Base-by-base conservation (phyloP, 306 rosid genomes). In the Vigna hirtella region DNA sequence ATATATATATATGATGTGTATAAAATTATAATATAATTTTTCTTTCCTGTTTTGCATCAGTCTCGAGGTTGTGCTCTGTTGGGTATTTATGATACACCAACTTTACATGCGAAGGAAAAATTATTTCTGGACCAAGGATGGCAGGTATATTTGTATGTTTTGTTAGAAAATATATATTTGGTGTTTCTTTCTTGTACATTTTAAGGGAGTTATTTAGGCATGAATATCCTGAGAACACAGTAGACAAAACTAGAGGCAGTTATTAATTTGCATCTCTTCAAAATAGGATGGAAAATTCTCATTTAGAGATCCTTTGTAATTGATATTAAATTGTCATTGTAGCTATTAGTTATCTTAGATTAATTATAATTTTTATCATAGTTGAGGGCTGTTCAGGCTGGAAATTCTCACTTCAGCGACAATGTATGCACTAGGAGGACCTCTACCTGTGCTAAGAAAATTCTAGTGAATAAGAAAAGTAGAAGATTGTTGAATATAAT, bases 71-170 rank as follows among this genome's bases (percentile, higher is more conserved):
- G 97, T 82, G 88, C 86, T 18, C 91, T 92, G 28, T 65, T 92
- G 81, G 89, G 91, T 58, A 86, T 92, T 78, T 30, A 90, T 81
- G 97, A 87, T 65, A 90, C 97, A 62, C 97, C 95, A 13, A 90
- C 91, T 66, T 83, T 92, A 73, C 81, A 40, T 9, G 96, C 92
- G 45, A 94, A 94, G 89, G 94, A 94, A 77, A 83, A 85, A 16
- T 89, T 89, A 79, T 94, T 94, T 88, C 86, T 94, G 78, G 92
- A 89, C 70, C 93, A 86, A 66, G 97, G 97, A 82, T 91, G 98
- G 98, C 89, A 92, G 98, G 97, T 94, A 87, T 70, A 13, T 67
- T 67, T 62, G 47, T 62, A 62, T 7, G 14, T 32, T 32, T 34
- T 62, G 11, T 22, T 63, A 58, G 59, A 71, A 69, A 74, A 34